Percentiles rank a stretch among this genome's conserved stretches.
Conservation (phyloP, 225 moss, liverwort and hornwort genomes). For the Climacium dendroides region DNA sequence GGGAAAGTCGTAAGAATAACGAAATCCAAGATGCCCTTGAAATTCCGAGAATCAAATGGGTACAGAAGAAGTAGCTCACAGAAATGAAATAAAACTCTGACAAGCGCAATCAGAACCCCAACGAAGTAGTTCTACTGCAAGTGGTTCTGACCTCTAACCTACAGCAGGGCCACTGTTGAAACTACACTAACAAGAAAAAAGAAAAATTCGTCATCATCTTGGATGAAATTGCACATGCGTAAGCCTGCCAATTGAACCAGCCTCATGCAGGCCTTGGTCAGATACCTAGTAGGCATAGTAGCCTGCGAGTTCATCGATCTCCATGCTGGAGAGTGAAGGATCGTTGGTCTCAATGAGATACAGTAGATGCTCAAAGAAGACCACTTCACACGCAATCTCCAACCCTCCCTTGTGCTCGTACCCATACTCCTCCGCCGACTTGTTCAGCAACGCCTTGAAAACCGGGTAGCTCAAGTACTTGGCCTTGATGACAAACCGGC, state of each 20-base stretch:
- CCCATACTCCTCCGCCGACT: conserved; percentile 58
- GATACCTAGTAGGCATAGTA: conserved; percentile 3
- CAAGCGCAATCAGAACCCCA: neutral
- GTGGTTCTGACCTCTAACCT: neutral
- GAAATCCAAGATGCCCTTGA: neutral
- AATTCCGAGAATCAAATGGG: conserved; percentile 14
- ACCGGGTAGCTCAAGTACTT: conserved; percentile 23
- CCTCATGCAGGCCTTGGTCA: neutral
- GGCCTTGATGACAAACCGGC: conserved; percentile 40
- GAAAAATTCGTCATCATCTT: conserved; percentile 13
- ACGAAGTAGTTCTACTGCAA: neutral
- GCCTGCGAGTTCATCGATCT: conserved; percentile 23
- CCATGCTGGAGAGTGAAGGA: conserved; percentile 30
- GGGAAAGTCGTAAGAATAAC: neutral
- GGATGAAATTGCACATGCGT: neutral
- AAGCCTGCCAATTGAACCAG: neutral
- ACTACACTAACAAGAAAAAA: neutral
- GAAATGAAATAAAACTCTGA: neutral
- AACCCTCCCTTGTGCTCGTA: conserved; percentile 51
- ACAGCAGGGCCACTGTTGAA: neutral
- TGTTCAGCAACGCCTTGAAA: conserved; percentile 34
- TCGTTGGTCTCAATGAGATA: conserved; percentile 27
- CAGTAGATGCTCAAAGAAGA: conserved; percentile 32
- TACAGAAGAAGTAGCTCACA: neutral
- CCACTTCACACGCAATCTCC: conserved; percentile 42